A percentile compares a stretch with the other conserved stretches of the same genome.
phyloP scores from a whole-genome alignment of 176 grass and related monocot genomes.

The Echinochloa phyllopogon region DNA sequence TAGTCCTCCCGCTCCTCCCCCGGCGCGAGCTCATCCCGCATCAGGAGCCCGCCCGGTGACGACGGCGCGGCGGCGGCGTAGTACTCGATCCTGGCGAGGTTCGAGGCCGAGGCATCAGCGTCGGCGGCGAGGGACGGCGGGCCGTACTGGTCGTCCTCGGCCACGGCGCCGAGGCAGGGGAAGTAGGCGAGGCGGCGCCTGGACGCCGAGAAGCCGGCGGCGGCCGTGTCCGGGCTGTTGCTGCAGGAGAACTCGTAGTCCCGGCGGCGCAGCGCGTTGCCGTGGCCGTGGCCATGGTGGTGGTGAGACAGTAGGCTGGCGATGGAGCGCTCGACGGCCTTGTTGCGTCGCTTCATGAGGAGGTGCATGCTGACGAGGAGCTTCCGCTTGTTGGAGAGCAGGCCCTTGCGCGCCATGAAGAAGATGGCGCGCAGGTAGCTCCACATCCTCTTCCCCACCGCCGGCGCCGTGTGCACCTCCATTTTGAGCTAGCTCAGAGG shows the following conservation, averaged over 20 bases:
- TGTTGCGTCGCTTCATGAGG: slow-evolving; percentile 75
- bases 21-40: slow-evolving; percentile 51
- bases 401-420: slow-evolving; percentile 83
- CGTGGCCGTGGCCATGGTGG: background rate
- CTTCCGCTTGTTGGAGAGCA: slow-evolving; percentile 80
- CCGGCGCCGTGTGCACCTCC: slow-evolving; percentile 52
- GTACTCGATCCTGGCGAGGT: slow-evolving; percentile 57
- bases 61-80: slow-evolving; percentile 39
- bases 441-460: slow-evolving; percentile 66
- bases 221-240: slow-evolving; percentile 58
- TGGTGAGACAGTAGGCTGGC: slow-evolving; percentile 59
- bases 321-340: slow-evolving; percentile 59
- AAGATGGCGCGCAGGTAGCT: slow-evolving; percentile 76
- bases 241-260: slow-evolving; percentile 95
- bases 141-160: slow-evolving; percentile 20
- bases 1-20: slow-evolving; percentile 38
- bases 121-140: background rate
- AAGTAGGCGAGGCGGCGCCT: slow-evolving; percentile 76
- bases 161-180: slow-evolving; percentile 61
- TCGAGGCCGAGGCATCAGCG: no score
- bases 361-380: slow-evolving; percentile 68
- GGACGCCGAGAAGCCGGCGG: slow-evolving; percentile 42
- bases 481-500: slow-evolving; percentile 20
- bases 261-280: slow-evolving; percentile 28
- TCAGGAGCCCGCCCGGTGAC: slow-evolving; percentile 21